These are phyloP conservation scores for Canariomyces notabilis DNA, from an alignment of 2,329 filamentous ascomycete species.

Conservation along the genomic window DNA sequence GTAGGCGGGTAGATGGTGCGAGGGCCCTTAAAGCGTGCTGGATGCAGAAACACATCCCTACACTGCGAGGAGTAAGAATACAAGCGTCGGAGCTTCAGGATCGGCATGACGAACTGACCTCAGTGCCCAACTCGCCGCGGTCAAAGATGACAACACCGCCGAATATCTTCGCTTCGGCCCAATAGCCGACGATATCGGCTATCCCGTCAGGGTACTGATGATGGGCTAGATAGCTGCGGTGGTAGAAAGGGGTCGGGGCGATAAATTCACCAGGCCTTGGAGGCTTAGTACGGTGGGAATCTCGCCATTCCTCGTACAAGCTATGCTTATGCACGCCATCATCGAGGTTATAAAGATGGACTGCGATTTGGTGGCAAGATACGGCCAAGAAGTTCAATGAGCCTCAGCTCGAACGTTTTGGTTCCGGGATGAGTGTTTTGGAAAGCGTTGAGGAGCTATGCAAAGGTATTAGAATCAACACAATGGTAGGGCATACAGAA, in stretches of 20 bases:
- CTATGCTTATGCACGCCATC: constrained; percentile 8
- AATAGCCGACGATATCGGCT: constrained; percentile 21
- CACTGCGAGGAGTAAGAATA: not conserved
- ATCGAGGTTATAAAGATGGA: constrained; percentile 11
- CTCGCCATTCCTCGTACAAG: constrained; percentile 9
- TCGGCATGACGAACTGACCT: constrained; percentile 1
- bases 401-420: constrained; percentile 10
- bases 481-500: not conserved
- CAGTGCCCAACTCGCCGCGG: constrained; percentile 4
- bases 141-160: constrained; percentile 19
- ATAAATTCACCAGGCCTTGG: no score
- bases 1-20: constrained; percentile 1
- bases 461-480: not conserved
- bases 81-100: not conserved
- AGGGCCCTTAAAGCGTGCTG: constrained; percentile 1
- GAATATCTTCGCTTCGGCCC: constrained; percentile 22
- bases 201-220: constrained; percentile 19
- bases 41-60: constrained; percentile 7
- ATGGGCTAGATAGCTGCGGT: constrained; percentile 8
- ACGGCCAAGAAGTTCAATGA: constrained; percentile 17
- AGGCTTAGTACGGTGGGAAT: not conserved
- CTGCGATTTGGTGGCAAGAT: constrained; percentile 15
- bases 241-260: not conserved
- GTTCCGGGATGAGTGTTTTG: constrained; percentile 4
- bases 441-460: constrained; percentile 12